A percentile compares a stretch with the other conserved stretches of the same genome.
Conservation (phyloP, 2,329 filamentous ascomycete species). For the Trichoderma sp. region DNA sequence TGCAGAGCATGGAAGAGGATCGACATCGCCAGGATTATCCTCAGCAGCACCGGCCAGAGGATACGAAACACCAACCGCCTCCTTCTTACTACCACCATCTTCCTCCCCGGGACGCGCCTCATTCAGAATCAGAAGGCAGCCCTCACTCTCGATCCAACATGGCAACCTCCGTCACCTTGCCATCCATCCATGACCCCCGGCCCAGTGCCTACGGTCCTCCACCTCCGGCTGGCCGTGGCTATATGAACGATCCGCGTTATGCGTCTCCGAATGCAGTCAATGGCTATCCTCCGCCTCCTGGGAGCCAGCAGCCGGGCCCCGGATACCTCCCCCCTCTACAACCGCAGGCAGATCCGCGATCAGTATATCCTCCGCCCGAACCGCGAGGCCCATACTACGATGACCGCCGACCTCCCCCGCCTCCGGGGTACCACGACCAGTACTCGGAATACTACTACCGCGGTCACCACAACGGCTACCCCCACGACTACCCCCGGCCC, state of each 20-base stretch:
- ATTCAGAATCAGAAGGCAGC: constrained; percentile 34
- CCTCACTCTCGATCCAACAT: constrained; percentile 40
- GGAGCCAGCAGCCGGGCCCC: constrained; percentile 37
- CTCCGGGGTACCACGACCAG: constrained; percentile 41
- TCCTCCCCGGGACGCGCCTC: constrained; percentile 46
- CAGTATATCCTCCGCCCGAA: constrained; percentile 47
- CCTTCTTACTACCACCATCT: constrained; percentile 44
- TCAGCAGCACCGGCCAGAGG: constrained; percentile 44
- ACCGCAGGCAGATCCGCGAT: constrained; percentile 42
- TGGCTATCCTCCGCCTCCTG: constrained; percentile 51
- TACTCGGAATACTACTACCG: constrained; percentile 46
- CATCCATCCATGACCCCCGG: constrained; percentile 55
- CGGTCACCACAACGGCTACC: constrained; percentile 39
- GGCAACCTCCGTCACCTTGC: constrained; percentile 52
- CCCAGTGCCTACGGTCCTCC: constrained; percentile 42
- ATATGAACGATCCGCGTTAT: constrained; percentile 45
- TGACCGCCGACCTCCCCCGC: constrained; percentile 41
- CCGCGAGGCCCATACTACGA: constrained; percentile 46
- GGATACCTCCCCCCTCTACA: constrained; percentile 47
- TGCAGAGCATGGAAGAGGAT: constrained; percentile 48
- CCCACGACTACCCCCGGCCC: constrained; percentile 38
- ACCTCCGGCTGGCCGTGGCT: constrained; percentile 41
- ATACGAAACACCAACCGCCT: constrained; percentile 49
- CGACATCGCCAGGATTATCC: constrained; percentile 45
- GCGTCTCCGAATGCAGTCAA: constrained; percentile 51